Evolutionary conservation across 1,139 yeast genomes (phyloP).

Genomic region (Eremothecium sinecaudum): DNA sequence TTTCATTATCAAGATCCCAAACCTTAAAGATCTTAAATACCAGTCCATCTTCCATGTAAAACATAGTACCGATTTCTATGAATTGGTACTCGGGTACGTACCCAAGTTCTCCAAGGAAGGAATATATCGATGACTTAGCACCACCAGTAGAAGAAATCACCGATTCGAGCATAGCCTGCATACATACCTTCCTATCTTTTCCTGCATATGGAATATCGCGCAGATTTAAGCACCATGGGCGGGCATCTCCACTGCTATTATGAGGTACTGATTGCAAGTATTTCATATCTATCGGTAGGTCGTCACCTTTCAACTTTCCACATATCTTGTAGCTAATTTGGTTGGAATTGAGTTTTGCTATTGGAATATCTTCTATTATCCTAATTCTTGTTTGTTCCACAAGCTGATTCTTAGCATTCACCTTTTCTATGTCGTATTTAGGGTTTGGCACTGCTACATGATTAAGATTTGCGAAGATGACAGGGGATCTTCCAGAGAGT

Average conservation of each 20-base stretch:
- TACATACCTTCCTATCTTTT: constrained; percentile 46
- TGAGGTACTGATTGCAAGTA: constrained; percentile 9
- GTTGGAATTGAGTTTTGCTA: constrained; percentile 8
- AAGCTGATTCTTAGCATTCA: constrained; percentile 25
- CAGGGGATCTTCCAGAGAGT: constrained; percentile 32
- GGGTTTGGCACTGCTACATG: constrained; percentile 31
- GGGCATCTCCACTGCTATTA: constrained; percentile 8
- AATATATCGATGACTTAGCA: constrained; percentile 29
- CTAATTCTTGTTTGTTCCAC: constrained; percentile 28
- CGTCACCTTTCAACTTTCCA: constrained; percentile 9
- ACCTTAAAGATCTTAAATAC: constrained; percentile 39
- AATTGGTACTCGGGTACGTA: constrained; percentile 56
- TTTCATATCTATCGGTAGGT: constrained; percentile 10
- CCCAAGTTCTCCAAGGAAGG: constrained; percentile 57
- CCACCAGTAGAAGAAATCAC: constrained; percentile 36
- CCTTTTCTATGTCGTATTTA: constrained; percentile 21
- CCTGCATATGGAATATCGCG: constrained; percentile 87
- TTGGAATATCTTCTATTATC: constrained; percentile 20
- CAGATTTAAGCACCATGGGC: constrained; percentile 55
- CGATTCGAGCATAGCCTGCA: constrained; percentile 64
- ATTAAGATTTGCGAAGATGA: constrained; percentile 24
- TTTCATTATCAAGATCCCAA: constrained; percentile 18
- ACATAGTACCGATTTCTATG: constrained; percentile 33
- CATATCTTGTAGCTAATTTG: constrained; percentile 11
- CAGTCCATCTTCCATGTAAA: constrained; percentile 58